Evolutionary conservation across 257 asterid genomes (phyloP).

Genomic region (Linaria vulgaris): DNA sequence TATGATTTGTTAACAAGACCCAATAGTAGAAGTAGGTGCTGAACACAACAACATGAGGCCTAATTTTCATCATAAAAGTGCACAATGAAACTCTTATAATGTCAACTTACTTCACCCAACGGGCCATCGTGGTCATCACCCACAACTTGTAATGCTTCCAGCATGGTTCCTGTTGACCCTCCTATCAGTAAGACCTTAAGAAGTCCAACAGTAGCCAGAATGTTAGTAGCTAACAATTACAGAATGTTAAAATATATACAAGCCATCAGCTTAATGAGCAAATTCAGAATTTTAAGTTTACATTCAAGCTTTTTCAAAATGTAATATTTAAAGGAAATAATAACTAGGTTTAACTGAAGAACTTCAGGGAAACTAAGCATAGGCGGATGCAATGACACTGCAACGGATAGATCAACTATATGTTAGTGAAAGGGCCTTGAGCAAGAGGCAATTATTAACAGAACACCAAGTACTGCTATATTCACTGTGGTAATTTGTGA

Average conservation of each 20-base stretch:
- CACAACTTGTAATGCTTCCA: slow-evolving; percentile 88
- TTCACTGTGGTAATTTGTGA: slow-evolving; percentile 5
- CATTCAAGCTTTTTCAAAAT: background rate
- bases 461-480: background rate
- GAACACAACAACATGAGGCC: slow-evolving; percentile 9
- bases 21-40: slow-evolving; percentile 10
- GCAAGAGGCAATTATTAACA: background rate
- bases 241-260: too few relatives aligned
- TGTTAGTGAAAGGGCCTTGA: background rate
- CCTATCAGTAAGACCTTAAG: slow-evolving; percentile 93
- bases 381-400: background rate
- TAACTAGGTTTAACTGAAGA: slow-evolving; percentile 7
- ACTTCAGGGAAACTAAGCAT: slow-evolving; percentile 17
- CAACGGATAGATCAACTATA: background rate
- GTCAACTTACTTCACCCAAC: slow-evolving; percentile 69
- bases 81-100: slow-evolving; percentile 6
- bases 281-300: slow-evolving; percentile 6
- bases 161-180: slow-evolving; percentile 99
- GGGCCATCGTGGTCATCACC: slow-evolving; percentile 75
- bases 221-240: background rate
- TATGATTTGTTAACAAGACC: slow-evolving; percentile 15
- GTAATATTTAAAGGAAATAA: background rate
- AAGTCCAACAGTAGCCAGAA: slow-evolving; percentile 16
- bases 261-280: slow-evolving; percentile 14
- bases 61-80: slow-evolving; percentile 23